Evolutionary conservation across 2,329 filamentous ascomycete species (phyloP).

Genomic region (Septoria petroselini): DNA sequence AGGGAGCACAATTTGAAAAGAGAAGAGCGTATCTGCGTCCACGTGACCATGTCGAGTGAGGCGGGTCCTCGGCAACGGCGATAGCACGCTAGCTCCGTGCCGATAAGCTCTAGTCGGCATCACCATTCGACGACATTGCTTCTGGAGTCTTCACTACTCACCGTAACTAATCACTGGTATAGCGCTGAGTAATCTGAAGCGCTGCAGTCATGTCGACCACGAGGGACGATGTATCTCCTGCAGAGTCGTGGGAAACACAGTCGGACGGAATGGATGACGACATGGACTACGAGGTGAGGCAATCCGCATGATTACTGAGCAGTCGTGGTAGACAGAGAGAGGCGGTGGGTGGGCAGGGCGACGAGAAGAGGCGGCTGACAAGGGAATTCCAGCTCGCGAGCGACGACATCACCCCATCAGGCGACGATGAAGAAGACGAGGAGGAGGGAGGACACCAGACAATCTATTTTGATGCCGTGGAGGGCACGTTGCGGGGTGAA

Average conservation of each 20-base stretch:
- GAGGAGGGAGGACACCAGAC: constrained; percentile 44
- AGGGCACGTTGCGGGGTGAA: constrained; percentile 34
- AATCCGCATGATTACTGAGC: no score
- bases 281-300: constrained; percentile 48
- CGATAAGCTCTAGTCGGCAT: no score
- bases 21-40: no score
- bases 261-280: constrained; percentile 45
- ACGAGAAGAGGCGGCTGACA: constrained; percentile 13
- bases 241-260: constrained; percentile 27
- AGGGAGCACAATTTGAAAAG: no score
- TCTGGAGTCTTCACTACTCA: no score
- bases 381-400: constrained; percentile 32
- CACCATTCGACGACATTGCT: no score
- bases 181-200: not conserved
- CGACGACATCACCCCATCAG: constrained; percentile 37
- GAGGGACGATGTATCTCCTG: constrained; percentile 19
- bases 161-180: no score
- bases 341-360: no score
- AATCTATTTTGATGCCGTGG: constrained; percentile 40
- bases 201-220: constrained; percentile 14
- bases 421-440: constrained; percentile 42
- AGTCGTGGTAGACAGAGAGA: not conserved
- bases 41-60: no score
- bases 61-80: no score
- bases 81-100: no score